These are phyloP conservation scores for Grosmannia clavigera DNA, from an alignment of 2,329 filamentous ascomycete genomes.

Conservation along the genomic window DNA sequence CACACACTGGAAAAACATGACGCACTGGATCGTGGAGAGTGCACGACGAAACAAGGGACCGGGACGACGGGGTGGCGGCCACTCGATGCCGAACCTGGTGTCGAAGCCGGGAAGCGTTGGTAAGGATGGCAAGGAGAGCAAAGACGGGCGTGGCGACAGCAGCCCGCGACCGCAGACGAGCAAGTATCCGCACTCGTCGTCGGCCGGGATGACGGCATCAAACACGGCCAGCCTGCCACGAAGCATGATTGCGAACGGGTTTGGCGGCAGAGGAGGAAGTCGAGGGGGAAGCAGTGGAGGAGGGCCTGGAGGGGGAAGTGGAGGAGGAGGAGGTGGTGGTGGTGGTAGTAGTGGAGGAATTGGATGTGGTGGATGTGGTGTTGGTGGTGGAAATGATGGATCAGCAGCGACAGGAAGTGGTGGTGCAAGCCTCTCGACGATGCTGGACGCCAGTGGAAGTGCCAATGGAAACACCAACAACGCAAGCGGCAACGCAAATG, in stretches of 20 bases:
- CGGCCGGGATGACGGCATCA: conserved; percentile 8
- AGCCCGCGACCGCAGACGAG: conserved; percentile 49
- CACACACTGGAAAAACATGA: conserved; percentile 51
- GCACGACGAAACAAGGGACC: conserved; percentile 37
- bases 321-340: background rate
- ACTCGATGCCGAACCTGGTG: conserved; percentile 47
- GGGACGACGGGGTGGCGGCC: conserved; percentile 37
- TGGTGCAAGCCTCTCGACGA: too few relatives aligned
- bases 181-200: conserved; percentile 30
- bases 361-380: too few relatives aligned
- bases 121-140: conserved; percentile 22
- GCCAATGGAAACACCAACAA: background rate
- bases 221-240: conserved; percentile 34
- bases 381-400: too few relatives aligned
- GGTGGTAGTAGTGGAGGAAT: background rate
- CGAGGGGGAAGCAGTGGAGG: background rate
- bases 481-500: background rate
- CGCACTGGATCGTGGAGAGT: conserved; percentile 49
- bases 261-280: conserved; percentile 18
- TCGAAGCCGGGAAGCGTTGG: conserved; percentile 32
- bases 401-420: too few relatives aligned
- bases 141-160: conserved; percentile 30
- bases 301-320: background rate
- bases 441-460: conserved; percentile 2
- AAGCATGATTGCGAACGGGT: conserved; percentile 40